Percentiles rank a stretch among this genome's conserved stretches.
Evolutionary conservation across 768 basidiomycete species (phyloP).

Genomic region (Macrocybe gigantea): DNA sequence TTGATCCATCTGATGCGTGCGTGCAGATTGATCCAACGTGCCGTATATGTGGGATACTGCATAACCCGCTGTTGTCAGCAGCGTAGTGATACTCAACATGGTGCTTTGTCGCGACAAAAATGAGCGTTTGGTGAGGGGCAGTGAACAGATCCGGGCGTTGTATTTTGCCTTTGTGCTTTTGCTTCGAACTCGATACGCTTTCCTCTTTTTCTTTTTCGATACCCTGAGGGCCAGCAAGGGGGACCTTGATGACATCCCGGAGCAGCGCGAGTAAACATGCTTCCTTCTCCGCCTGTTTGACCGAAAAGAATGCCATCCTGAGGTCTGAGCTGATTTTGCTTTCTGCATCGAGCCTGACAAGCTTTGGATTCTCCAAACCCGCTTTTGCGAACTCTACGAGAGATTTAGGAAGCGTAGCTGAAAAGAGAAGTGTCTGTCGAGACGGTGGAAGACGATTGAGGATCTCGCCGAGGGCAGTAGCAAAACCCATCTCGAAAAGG

Average conservation of each 20-base stretch:
- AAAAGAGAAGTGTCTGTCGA: conserved; percentile 92
- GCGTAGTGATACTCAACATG: conserved; percentile 89
- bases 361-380: conserved; percentile 87
- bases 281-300: conserved; percentile 92
- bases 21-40: conserved; percentile 87
- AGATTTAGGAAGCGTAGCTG: conserved; percentile 92
- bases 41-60: conserved; percentile 93
- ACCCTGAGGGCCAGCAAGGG: conserved; percentile 38
- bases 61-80: conserved; percentile 80
- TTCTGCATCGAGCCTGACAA: conserved; percentile 94
- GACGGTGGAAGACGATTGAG: conserved; percentile 79
- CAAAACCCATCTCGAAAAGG: conserved; percentile 98
- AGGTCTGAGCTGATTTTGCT: conserved; percentile 93
- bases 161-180: conserved; percentile 41
- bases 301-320: conserved; percentile 89
- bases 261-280: conserved; percentile 81
- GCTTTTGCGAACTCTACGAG: conserved; percentile 99
- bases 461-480: conserved; percentile 87
- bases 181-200: conserved; percentile 14
- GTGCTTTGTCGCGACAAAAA: conserved; percentile 96
- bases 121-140: conserved; percentile 84
- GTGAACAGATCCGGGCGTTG: conserved; percentile 48
- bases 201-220: conserved; percentile 10
- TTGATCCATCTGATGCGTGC: conserved; percentile 83
- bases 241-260: conserved; percentile 83